Evolutionary conservation across 306 rosid species (phyloP).

Genomic region (Cucumis hystrix): DNA sequence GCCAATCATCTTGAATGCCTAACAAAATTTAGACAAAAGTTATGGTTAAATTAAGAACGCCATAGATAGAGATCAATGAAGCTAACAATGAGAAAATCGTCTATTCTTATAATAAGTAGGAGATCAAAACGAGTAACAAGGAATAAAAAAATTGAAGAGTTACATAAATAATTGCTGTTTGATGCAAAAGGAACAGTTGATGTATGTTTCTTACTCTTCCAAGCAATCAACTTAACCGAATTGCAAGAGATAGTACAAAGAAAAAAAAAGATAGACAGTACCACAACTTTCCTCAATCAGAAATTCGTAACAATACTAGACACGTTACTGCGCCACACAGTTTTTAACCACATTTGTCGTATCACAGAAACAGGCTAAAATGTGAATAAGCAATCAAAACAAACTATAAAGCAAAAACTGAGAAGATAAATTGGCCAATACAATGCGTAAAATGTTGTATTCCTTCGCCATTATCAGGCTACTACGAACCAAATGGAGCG

Average conservation of each 20-base stretch:
- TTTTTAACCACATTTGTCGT: neutral
- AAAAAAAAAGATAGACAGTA: too few species aligned
- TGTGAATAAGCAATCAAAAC: neutral
- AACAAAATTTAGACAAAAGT: conserved; percentile 16
- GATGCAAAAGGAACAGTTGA: neutral
- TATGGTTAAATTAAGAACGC: conserved; percentile 2
- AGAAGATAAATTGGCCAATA: neutral
- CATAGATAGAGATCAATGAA: neutral
- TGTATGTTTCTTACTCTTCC: neutral
- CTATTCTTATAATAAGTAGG: neutral
- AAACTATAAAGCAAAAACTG: neutral
- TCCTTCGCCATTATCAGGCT: neutral
- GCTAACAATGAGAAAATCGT: neutral
- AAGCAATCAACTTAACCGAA: neutral
- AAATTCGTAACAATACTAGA: neutral
- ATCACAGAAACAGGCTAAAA: neutral
- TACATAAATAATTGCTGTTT: neutral
- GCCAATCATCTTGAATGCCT: conserved; percentile 81
- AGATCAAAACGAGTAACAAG: neutral
- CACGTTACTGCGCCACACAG: neutral
- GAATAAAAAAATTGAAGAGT: neutral
- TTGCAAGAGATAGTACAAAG: neutral
- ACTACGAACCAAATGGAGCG: neutral
- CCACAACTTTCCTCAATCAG: neutral
- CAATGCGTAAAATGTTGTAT: neutral